phyloP scores from a whole-genome alignment of 768 basidiomycete species.

The Dacryopinax spathularia region DNA sequence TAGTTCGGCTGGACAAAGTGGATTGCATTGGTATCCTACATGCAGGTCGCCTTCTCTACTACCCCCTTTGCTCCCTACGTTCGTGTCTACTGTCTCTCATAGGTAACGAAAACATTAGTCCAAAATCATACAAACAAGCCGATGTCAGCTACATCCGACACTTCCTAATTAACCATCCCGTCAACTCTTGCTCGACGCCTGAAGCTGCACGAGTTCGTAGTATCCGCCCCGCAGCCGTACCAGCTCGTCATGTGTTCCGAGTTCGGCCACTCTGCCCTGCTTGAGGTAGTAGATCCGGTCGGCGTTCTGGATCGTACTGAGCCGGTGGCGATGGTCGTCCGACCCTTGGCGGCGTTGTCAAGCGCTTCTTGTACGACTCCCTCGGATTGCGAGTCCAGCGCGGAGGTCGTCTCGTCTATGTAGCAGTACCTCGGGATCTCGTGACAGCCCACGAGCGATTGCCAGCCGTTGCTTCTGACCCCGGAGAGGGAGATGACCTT shows the following conservation, averaged over 20 bases:
- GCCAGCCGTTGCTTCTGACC: slow-evolving; percentile 59
- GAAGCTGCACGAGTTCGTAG: slow-evolving; percentile 79
- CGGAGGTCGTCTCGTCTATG: slow-evolving; percentile 51
- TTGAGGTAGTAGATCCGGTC: slow-evolving; percentile 57
- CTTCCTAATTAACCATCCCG: too few species aligned
- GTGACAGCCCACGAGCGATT: slow-evolving; percentile 33
- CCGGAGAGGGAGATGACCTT: slow-evolving; percentile 82
- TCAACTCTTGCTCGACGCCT: slow-evolving; percentile 36
- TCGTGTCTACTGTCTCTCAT: too few species aligned
- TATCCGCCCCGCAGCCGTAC: slow-evolving; percentile 36
- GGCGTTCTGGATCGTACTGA: slow-evolving; percentile 16
- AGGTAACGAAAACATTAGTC: too few species aligned
- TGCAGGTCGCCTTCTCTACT: too few species aligned
- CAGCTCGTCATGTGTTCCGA: slow-evolving; percentile 78
- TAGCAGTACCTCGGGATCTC: slow-evolving; percentile 17
- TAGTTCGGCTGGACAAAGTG: too few species aligned
- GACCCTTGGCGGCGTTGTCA: slow-evolving; percentile 15
- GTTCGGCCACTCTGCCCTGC: slow-evolving; percentile 71
- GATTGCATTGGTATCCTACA: too few species aligned
- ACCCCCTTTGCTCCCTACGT: too few species aligned
- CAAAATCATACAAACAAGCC: too few species aligned
- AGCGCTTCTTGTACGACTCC: slow-evolving; percentile 67
- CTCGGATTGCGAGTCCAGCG: slow-evolving; percentile 81
- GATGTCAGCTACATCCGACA: too few species aligned
- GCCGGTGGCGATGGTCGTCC: slow-evolving; percentile 14